phyloP scores from a whole-genome alignment of 305 asterid species.

The Fraxinus sp. region DNA sequence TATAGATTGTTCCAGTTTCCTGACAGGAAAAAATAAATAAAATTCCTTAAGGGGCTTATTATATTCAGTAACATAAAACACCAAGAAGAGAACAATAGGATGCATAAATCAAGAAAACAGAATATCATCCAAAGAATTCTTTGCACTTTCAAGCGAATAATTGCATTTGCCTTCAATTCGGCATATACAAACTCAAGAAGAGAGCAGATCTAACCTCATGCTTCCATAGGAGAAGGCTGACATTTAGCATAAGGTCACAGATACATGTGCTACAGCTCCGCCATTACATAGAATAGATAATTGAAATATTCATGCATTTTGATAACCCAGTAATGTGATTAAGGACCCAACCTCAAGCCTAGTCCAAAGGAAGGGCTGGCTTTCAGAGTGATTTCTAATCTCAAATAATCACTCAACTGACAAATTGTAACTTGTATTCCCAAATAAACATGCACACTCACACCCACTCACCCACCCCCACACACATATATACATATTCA shows the following conservation, averaged over 20 bases:
- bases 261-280: background rate
- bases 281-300: background rate
- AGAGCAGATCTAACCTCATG: background rate
- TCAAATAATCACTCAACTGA: background rate
- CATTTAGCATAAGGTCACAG: background rate
- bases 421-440: background rate
- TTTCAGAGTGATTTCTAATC: background rate
- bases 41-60: no score
- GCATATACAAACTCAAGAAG: background rate
- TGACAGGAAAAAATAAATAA: conserved; percentile 22
- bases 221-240: background rate
- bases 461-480: background rate
- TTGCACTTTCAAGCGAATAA: background rate
- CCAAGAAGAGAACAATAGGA: background rate
- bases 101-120: background rate
- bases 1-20: conserved; percentile 91
- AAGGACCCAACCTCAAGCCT: background rate
- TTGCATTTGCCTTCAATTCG: background rate
- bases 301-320: background rate
- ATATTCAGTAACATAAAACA: background rate
- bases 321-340: background rate
- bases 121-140: background rate
- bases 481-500: background rate
- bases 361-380: background rate
- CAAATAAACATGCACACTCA: background rate